Conservation (phyloP, 2,329 filamentous ascomycete genomes). For the Chaetomium sp. region DNA sequence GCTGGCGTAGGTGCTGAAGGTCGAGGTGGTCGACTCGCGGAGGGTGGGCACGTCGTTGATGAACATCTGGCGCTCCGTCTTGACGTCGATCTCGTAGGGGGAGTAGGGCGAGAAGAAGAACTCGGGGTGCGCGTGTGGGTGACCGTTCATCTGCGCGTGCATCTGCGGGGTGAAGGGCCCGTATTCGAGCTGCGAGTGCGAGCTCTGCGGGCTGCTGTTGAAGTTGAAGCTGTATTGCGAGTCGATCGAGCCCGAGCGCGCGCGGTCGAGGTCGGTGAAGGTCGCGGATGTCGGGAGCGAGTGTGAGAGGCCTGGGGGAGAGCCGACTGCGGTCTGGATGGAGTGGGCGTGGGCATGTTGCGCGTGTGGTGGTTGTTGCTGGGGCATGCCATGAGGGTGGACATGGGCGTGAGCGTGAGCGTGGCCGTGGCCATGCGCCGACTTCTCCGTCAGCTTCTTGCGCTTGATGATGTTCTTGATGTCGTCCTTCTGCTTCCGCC, state of each 20-base stretch:
- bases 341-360: conserved; percentile 35
- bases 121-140: conserved; percentile 37
- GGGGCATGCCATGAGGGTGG: too few species aligned
- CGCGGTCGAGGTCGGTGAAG: conserved; percentile 69
- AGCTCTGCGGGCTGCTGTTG: conserved; percentile 50
- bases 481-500: conserved; percentile 80
- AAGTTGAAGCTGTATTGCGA: conserved; percentile 75
- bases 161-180: conserved; percentile 57
- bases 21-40: conserved; percentile 80
- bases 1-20: conserved; percentile 83
- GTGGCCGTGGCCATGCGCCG: conserved; percentile 44
- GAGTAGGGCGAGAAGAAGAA: conserved; percentile 54
- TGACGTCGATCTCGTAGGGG: conserved; percentile 91
- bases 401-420: conserved; percentile 36
- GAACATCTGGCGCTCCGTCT: conserved; percentile 90
- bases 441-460: conserved; percentile 90
- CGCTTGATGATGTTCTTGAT: conserved; percentile 98
- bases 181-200: conserved; percentile 50
- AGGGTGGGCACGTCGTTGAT: conserved; percentile 84
- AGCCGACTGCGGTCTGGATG: conserved; percentile 52
- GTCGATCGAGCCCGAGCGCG: conserved; percentile 70
- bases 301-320: conserved; percentile 72
- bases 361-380: too few species aligned
- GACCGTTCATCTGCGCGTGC: conserved; percentile 27
- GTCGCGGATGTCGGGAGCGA: conserved; percentile 76